These are phyloP conservation scores for Coniochaeta ligniaria DNA, from an alignment of 2,329 filamentous ascomycete species.

Conservation along the genomic window DNA sequence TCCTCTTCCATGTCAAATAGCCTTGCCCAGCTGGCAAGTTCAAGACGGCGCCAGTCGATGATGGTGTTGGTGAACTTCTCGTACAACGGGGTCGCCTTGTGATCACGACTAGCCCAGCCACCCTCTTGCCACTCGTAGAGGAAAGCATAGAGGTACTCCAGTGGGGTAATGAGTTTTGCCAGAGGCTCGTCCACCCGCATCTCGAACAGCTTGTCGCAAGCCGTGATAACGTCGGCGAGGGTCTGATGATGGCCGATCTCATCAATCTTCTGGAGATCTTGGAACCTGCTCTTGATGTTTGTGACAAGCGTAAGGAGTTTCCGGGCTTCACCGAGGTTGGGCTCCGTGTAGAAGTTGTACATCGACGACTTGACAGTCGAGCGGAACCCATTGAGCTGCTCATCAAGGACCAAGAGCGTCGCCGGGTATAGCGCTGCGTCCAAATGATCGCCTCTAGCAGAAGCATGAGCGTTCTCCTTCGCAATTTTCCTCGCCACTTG, in stretches of 20 bases:
- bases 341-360: slow-evolving; percentile 87
- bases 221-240: slow-evolving; percentile 68
- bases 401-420: slow-evolving; percentile 58
- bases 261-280: slow-evolving; percentile 57
- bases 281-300: slow-evolving; percentile 65
- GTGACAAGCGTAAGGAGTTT: slow-evolving; percentile 64
- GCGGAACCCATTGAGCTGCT: slow-evolving; percentile 39
- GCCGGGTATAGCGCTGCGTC: slow-evolving; percentile 57
- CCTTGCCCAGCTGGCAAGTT: slow-evolving; percentile 85
- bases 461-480: slow-evolving; percentile 13
- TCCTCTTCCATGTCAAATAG: slow-evolving; percentile 78
- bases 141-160: slow-evolving; percentile 79
- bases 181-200: slow-evolving; percentile 77
- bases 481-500: slow-evolving; percentile 32
- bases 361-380: slow-evolving; percentile 12
- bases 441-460: slow-evolving; percentile 22
- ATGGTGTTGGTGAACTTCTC: slow-evolving; percentile 74
- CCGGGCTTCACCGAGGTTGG: slow-evolving; percentile 69
- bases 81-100: slow-evolving; percentile 63
- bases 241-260: slow-evolving; percentile 68
- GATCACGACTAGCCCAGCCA: slow-evolving; percentile 75
- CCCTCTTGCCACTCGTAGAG: slow-evolving; percentile 90
- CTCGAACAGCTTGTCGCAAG: slow-evolving; percentile 67
- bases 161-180: slow-evolving; percentile 74
- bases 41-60: slow-evolving; percentile 82